These are phyloP conservation scores for Coprinopsis marcescibilis DNA, from an alignment of 768 basidiomycete genomes.

Conservation along the genomic window DNA sequence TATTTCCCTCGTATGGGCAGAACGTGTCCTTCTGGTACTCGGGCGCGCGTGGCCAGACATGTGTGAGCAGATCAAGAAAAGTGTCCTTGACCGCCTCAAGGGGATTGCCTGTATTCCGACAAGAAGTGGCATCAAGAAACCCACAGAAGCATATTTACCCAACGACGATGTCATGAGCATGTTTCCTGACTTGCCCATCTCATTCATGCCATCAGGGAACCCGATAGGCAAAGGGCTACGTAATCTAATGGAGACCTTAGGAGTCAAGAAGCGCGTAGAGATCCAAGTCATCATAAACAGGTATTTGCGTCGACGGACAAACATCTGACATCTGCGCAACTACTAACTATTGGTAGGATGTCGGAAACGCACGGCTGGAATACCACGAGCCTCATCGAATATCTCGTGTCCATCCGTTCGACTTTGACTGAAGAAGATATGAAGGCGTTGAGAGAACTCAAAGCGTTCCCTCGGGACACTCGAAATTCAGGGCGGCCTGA, in stretches of 20 bases:
- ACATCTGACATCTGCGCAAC: neutral
- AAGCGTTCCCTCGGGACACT: conserved; percentile 67
- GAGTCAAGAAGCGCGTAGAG: conserved; percentile 88
- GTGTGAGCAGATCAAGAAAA: conserved; percentile 37
- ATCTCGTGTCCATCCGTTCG: conserved; percentile 77
- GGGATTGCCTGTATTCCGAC: conserved; percentile 64
- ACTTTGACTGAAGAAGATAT: conserved; percentile 40
- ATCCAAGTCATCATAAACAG: conserved; percentile 90
- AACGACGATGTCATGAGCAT: conserved; percentile 82
- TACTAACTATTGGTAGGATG: conserved; percentile 52
- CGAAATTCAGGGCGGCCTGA: conserved; percentile 13
- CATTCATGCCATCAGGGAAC: conserved; percentile 60
- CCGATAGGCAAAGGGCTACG: conserved; percentile 66
- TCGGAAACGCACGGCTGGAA: conserved; percentile 89
- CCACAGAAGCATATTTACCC: conserved; percentile 75
- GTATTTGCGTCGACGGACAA: conserved; percentile 30
- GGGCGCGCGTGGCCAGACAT: conserved; percentile 71
- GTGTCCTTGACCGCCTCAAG: conserved; percentile 43
- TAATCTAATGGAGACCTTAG: conserved; percentile 63
- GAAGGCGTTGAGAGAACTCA: conserved; percentile 55
- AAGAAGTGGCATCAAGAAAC: conserved; percentile 63
- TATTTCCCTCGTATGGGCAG: conserved; percentile 67
- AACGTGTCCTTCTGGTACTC: conserved; percentile 64
- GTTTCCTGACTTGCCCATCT: conserved; percentile 84
- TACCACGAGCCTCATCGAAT: conserved; percentile 76